Conservation (phyloP, 371 early-diverging fungal species). For the Haplosporangium sp. region DNA sequence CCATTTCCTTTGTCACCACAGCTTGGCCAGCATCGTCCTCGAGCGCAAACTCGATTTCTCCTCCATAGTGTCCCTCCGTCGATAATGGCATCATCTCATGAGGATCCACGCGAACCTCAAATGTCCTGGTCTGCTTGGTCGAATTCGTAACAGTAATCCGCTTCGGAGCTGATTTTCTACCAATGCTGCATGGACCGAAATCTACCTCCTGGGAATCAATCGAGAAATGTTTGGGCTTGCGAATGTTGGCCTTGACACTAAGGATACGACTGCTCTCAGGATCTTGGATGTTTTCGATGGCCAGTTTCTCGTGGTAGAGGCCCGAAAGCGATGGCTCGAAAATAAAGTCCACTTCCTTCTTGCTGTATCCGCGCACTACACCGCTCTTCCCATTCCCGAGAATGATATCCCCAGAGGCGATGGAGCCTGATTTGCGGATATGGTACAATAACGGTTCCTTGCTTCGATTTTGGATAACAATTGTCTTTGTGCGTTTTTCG, state of each 20-base stretch:
- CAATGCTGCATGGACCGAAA: slow-evolving; percentile 80
- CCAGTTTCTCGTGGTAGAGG: slow-evolving; percentile 86
- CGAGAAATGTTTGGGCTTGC: slow-evolving; percentile 89
- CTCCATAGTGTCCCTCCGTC: slow-evolving; percentile 45
- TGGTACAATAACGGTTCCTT: slow-evolving; percentile 92
- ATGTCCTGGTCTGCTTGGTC: slow-evolving; percentile 82
- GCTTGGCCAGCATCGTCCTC: slow-evolving; percentile 71
- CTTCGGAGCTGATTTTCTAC: slow-evolving; percentile 62
- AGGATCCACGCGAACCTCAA: slow-evolving; percentile 84
- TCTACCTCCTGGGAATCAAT: slow-evolving; percentile 80
- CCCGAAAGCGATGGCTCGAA: slow-evolving; percentile 94
- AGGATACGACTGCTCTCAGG: slow-evolving; percentile 83
- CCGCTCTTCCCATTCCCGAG: slow-evolving; percentile 85
- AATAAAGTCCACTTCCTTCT: slow-evolving; percentile 91
- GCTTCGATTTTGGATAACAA: slow-evolving; percentile 91
- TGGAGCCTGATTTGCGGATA: slow-evolving; percentile 95
- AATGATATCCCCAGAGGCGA: slow-evolving; percentile 92
- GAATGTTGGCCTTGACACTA: slow-evolving; percentile 90
- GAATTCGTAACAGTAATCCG: slow-evolving; percentile 83
- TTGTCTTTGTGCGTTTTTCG: slow-evolving; percentile 87
- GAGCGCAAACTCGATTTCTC: slow-evolving; percentile 78
- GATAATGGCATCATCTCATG: slow-evolving; percentile 66
- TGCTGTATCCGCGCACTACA: slow-evolving; percentile 91
- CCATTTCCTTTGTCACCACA: slow-evolving; percentile 80
- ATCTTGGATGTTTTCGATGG: slow-evolving; percentile 92